Conservation (phyloP, 805 yeast species). For the Metschnikowia continentalis region DNA sequence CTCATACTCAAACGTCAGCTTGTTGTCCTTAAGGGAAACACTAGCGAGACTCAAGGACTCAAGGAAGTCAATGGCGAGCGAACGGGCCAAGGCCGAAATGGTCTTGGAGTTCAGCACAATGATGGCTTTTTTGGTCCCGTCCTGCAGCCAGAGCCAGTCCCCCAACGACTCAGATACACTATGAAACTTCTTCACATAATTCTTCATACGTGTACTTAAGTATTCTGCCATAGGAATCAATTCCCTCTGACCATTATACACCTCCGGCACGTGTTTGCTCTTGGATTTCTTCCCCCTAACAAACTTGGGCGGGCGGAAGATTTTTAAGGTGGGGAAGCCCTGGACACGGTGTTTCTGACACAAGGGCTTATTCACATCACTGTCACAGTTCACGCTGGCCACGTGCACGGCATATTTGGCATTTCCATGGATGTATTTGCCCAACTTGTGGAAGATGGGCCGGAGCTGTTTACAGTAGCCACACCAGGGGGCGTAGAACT, state of each 20-base stretch:
- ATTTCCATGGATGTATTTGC: constrained; percentile 50
- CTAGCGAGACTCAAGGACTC: constrained; percentile 47
- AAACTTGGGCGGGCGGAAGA: constrained; percentile 77
- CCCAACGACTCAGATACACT: constrained; percentile 22
- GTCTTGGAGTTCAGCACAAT: constrained; percentile 49
- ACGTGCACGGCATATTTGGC: constrained; percentile 50
- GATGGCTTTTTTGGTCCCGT: constrained; percentile 40
- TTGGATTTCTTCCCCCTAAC: constrained; percentile 19
- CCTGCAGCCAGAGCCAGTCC: constrained; percentile 23
- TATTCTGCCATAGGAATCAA: constrained; percentile 51
- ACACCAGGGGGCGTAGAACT: constrained; percentile 98
- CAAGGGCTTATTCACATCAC: constrained; percentile 56
- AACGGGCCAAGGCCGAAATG: constrained; percentile 54
- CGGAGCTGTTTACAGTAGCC: constrained; percentile 81
- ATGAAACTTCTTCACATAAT: constrained; percentile 54
- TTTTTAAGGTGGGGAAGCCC: constrained; percentile 82
- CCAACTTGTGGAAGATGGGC: constrained; percentile 62
- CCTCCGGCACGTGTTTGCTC: constrained; percentile 47
- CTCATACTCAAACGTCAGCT: constrained; percentile 16
- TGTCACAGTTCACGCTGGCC: constrained; percentile 86
- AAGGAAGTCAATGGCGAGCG: constrained; percentile 68
- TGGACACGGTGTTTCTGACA: constrained; percentile 63
- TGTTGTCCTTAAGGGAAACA: constrained; percentile 17
- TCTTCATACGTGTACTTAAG: constrained; percentile 56
- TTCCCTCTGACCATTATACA: constrained; percentile 59